Evolutionary conservation across 1,284 basidiomycete genomes (phyloP).

Genomic region (Fistulina hepatica): DNA sequence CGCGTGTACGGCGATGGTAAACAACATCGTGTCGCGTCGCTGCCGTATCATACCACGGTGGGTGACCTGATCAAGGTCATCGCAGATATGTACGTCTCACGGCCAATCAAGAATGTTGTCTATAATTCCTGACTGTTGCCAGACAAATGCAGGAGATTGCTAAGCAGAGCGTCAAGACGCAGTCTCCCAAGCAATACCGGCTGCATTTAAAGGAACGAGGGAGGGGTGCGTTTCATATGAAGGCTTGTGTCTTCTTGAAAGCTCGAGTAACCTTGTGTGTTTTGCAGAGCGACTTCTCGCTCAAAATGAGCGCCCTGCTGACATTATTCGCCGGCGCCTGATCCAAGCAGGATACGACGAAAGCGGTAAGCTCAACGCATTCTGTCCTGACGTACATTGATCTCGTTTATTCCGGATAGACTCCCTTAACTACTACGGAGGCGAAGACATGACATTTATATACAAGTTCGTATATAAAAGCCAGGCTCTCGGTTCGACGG

Average conservation of each 20-base stretch:
- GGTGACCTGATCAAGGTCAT: slow-evolving; percentile 50
- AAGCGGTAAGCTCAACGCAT: no score
- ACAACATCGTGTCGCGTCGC: slow-evolving; percentile 58
- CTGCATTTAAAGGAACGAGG: slow-evolving; percentile 79
- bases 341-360: slow-evolving; percentile 90
- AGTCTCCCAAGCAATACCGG: slow-evolving; percentile 40
- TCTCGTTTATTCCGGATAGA: no score
- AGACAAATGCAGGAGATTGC: no score
- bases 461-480: slow-evolving; percentile 84
- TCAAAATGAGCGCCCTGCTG: slow-evolving; percentile 75
- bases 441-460: slow-evolving; percentile 78
- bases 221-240: slow-evolving; percentile 44
- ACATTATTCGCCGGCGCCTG: slow-evolving; percentile 76
- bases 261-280: slow-evolving; percentile 5
- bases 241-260: not conserved
- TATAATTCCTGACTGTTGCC: no score
- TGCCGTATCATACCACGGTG: slow-evolving; percentile 60
- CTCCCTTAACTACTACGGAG: slow-evolving; percentile 28
- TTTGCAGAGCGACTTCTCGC: slow-evolving; percentile 71
- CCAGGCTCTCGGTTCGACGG: slow-evolving; percentile 54
- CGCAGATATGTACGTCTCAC: slow-evolving; percentile 5
- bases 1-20: no score
- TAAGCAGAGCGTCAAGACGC: no score
- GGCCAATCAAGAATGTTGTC: no score
- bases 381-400: no score